These are phyloP conservation scores for Cyclotella sp. DNA, from an alignment of 108 stramenopile genomes.

Conservation along the genomic window DNA sequence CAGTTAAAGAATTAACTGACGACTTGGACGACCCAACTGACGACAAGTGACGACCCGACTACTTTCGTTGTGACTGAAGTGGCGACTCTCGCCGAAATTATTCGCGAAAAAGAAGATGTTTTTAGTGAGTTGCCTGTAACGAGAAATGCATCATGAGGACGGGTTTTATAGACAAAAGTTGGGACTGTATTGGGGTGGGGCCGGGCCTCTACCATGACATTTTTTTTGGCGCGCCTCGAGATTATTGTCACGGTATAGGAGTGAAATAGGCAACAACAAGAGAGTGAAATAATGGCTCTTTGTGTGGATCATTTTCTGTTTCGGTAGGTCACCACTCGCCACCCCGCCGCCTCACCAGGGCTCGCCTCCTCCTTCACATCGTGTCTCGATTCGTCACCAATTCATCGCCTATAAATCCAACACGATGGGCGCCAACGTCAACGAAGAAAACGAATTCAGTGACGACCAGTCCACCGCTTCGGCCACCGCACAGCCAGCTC, in stretches of 20 bases:
- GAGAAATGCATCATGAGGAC: too few relatives aligned
- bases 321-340: background rate
- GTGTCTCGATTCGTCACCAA: background rate
- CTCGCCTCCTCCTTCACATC: background rate
- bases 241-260: background rate
- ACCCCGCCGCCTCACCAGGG: background rate
- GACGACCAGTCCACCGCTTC: background rate
- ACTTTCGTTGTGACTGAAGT: too few relatives aligned
- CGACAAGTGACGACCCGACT: too few relatives aligned
- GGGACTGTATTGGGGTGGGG: too few relatives aligned
- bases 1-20: too few relatives aligned
- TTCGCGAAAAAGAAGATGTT: too few relatives aligned
- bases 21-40: too few relatives aligned
- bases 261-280: background rate
- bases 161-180: too few relatives aligned
- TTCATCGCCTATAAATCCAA: background rate
- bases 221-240: background rate
- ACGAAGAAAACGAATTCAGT: constrained; percentile 25
- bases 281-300: background rate
- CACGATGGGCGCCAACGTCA: constrained; percentile 15
- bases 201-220: too few relatives aligned
- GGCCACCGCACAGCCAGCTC: constrained; percentile 7
- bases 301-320: too few relatives aligned
- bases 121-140: too few relatives aligned
- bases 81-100: too few relatives aligned